A percentile compares a stretch with the other conserved stretches of the same genome.
Evolutionary conservation across 116 monocot species (phyloP).

Genomic region (Dioscorea cayenensis): DNA sequence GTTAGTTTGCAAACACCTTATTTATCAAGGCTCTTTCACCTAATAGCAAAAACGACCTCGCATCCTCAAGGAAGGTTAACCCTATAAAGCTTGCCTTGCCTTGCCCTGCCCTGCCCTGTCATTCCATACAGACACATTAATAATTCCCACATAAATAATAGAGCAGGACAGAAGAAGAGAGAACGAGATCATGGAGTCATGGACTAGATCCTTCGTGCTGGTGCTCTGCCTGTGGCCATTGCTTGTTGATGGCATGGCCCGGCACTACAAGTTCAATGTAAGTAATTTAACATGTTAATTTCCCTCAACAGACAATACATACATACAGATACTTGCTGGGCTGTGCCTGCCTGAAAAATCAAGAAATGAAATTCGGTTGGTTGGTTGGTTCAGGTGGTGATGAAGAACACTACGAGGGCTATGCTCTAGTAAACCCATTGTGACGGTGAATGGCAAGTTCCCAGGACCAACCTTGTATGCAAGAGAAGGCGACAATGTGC

Average conservation of each 20-base stretch:
- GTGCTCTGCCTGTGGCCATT: conserved; percentile 13
- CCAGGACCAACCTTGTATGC: conserved; percentile 48
- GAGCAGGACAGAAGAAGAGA: background rate
- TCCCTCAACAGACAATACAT: no score
- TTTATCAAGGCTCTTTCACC: conserved; percentile 38
- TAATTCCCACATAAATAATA: background rate
- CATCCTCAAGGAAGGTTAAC: conserved; percentile 4
- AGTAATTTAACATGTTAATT: background rate
- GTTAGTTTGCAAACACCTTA: conserved; percentile 26
- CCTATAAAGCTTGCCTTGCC: conserved; percentile 18
- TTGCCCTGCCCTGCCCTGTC: conserved; percentile 9
- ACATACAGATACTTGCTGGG: background rate
- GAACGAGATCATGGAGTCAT: conserved; percentile 15
- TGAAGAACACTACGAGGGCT: conserved; percentile 32
- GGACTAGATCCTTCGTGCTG: conserved; percentile 2
- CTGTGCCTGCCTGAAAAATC: no score
- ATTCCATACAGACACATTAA: background rate
- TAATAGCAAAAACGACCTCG: conserved; percentile 31
- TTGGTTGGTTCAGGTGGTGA: conserved; percentile 29
- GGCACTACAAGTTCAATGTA: conserved; percentile 53
- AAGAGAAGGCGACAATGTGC: conserved; percentile 44
- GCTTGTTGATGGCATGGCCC: conserved; percentile 13
- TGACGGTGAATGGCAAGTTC: conserved; percentile 46
- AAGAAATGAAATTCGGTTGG: background rate
- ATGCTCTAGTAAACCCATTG: conserved; percentile 45